Conservation (phyloP, 345 rosid genomes). For the Populus alba region DNA sequence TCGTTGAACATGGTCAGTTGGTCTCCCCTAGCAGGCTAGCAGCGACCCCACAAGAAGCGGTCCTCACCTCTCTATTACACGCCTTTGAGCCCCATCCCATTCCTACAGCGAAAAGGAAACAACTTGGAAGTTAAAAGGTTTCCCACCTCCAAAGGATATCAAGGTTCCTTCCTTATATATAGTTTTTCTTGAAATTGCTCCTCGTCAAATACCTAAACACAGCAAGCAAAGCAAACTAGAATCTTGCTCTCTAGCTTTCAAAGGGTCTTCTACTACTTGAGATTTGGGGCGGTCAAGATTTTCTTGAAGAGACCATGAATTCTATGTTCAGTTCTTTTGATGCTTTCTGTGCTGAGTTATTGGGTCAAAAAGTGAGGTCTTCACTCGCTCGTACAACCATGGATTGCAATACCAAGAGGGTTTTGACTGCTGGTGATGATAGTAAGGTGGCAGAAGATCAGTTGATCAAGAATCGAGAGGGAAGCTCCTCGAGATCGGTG, state of each 20-base stretch:
- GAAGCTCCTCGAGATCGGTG: background rate
- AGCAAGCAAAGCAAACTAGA: background rate
- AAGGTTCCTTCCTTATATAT: background rate
- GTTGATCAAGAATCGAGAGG: background rate
- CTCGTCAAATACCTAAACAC: background rate
- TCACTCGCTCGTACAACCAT: constrained; percentile 14
- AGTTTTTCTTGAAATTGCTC: background rate
- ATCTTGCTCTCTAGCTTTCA: background rate
- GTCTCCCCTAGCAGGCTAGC: background rate
- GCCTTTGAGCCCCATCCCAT: background rate
- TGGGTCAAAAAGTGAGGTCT: constrained; percentile 41
- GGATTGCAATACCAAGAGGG: background rate
- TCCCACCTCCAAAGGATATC: background rate
- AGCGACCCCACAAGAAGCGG: background rate
- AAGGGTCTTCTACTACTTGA: background rate
- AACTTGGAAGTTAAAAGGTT: background rate
- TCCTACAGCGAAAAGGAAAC: background rate
- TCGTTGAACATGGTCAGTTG: background rate
- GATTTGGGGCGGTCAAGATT: background rate
- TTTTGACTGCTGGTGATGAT: background rate
- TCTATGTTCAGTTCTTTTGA: constrained; percentile 79
- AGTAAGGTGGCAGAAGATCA: background rate
- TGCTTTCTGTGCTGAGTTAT: constrained; percentile 50
- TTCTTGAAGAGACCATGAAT: constrained; percentile 42
- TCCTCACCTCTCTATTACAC: background rate